phyloP scores from a whole-genome alignment of 345 rosid genomes.

The Salix udensis region DNA sequence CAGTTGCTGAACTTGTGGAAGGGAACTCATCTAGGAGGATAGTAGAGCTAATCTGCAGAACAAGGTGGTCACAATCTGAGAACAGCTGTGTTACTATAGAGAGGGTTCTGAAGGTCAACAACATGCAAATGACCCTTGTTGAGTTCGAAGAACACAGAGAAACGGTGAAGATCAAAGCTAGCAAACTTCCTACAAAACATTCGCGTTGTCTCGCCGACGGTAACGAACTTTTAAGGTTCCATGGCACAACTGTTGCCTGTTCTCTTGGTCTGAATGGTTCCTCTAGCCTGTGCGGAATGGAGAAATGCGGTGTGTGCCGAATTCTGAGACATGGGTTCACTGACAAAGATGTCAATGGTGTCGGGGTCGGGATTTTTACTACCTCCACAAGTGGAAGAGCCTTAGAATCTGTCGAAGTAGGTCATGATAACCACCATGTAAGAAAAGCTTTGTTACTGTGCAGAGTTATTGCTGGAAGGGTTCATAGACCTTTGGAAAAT shows the following conservation, averaged over 20 bases:
- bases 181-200: constrained; percentile 46
- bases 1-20: constrained; percentile 54
- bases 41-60: constrained; percentile 60
- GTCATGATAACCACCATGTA: background rate
- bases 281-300: constrained; percentile 40
- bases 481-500: constrained; percentile 44
- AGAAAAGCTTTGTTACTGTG: constrained; percentile 54
- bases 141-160: constrained; percentile 64
- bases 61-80: constrained; percentile 29
- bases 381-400: constrained; percentile 50
- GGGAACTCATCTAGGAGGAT: constrained; percentile 65
- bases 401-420: constrained; percentile 31
- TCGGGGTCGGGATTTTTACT: constrained; percentile 40
- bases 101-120: constrained; percentile 51
- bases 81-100: constrained; percentile 18
- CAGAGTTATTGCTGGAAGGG: constrained; percentile 72
- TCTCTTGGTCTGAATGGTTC: constrained; percentile 38
- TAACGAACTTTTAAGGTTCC: constrained; percentile 64
- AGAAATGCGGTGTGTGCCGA: constrained; percentile 49
- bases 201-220: constrained; percentile 78
- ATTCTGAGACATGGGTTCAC: constrained; percentile 54
- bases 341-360: constrained; percentile 17
- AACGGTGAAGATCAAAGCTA: constrained; percentile 49
- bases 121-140: constrained; percentile 44
- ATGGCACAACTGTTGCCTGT: constrained; percentile 49